These are phyloP conservation scores for Symbiodinium natans DNA, from an alignment of 73 alveolate species.

Conservation along the genomic window DNA sequence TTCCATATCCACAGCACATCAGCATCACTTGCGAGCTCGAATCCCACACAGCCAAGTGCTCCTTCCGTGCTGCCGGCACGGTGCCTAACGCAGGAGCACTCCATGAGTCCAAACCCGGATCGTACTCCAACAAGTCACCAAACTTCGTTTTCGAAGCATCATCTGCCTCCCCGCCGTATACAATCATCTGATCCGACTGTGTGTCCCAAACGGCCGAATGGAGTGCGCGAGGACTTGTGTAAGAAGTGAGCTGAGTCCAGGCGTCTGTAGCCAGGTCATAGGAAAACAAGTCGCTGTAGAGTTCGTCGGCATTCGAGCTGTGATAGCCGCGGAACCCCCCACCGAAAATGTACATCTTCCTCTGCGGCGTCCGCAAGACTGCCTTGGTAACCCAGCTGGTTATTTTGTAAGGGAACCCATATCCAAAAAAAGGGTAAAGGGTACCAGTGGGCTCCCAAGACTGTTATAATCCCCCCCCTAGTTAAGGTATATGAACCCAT, in stretches of 20 bases:
- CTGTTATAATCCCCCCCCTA: too few relatives aligned
- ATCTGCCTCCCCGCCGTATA: not conserved
- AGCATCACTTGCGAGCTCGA: not conserved
- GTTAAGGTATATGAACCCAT: too few relatives aligned
- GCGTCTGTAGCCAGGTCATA: not conserved
- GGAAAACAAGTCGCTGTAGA: not conserved
- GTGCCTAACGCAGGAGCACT: not conserved
- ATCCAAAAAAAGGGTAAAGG: too few relatives aligned
- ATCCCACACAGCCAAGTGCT: slow-evolving; percentile 2
- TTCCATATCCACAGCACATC: not conserved
- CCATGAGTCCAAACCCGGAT: not conserved
- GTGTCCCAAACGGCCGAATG: not conserved
- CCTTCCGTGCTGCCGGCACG: not conserved
- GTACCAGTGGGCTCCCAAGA: too few relatives aligned
- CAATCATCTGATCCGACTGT: not conserved
- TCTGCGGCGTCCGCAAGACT: not conserved
- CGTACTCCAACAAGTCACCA: not conserved
- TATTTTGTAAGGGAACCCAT: too few relatives aligned
- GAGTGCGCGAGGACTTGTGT: not conserved
- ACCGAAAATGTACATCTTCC: not conserved
- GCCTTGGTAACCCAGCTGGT: too few relatives aligned
- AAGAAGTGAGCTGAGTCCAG: not conserved
- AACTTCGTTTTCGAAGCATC: not conserved
- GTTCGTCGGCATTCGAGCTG: not conserved
- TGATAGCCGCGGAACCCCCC: not conserved